These are phyloP conservation scores for Crucihimalaya himalaica DNA, from an alignment of 345 rosid genomes.

Conservation along the genomic window DNA sequence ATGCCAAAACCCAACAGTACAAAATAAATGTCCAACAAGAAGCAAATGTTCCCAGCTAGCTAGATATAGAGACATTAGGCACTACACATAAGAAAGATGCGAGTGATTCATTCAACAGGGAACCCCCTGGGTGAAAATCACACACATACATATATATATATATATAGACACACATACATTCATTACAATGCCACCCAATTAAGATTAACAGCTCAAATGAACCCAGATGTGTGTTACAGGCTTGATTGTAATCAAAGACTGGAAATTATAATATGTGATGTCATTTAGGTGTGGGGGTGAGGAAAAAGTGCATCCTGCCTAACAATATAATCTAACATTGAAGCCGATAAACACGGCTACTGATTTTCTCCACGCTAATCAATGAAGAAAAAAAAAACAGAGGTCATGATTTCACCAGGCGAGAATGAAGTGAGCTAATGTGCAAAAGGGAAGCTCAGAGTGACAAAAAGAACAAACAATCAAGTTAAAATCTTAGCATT, in stretches of 20 bases:
- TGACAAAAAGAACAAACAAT: not conserved
- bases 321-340: not conserved
- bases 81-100: not conserved
- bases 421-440: not conserved
- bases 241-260: not conserved
- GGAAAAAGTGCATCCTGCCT: not conserved
- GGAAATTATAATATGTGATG: not conserved
- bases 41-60: not conserved
- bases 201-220: not conserved
- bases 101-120: not conserved
- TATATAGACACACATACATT: not conserved
- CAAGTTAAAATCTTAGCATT: not conserved
- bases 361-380: not conserved
- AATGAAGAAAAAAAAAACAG: not conserved
- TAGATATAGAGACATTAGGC: not conserved
- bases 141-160: not conserved
- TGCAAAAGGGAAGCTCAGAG: not conserved
- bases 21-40: not conserved
- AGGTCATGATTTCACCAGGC: not conserved
- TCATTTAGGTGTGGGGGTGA: not conserved
- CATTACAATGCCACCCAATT: not conserved
- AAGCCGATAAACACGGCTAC: not conserved
- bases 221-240: not conserved
- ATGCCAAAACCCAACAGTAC: constrained; percentile 1
- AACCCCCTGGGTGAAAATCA: not conserved